These are phyloP conservation scores for Candida methanosorbosa DNA, from an alignment of 805 yeast genomes.

Conservation along the genomic window DNA sequence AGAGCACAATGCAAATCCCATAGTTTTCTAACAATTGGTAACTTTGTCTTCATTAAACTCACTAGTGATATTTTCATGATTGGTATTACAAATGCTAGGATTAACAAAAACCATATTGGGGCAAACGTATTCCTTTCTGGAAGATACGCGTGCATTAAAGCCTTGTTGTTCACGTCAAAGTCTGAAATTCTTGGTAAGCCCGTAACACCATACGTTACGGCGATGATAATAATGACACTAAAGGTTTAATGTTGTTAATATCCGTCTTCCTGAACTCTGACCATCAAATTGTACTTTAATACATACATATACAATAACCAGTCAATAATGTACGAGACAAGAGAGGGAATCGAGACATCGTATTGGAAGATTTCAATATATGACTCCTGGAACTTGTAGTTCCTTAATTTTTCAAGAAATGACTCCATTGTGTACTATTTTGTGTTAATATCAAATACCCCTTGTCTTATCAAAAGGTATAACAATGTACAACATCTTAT, in stretches of 20 bases:
- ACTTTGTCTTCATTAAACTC: conserved; percentile 10
- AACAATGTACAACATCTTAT: too few relatives aligned
- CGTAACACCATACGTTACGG: conserved; percentile 23
- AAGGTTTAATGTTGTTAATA: too few relatives aligned
- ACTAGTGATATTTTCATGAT: conserved; percentile 17
- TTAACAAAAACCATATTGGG: conserved; percentile 23
- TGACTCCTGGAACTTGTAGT: too few relatives aligned
- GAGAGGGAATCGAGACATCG: conserved; percentile 19
- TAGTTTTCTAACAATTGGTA: conserved; percentile 14
- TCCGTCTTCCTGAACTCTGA: too few relatives aligned
- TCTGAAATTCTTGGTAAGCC: conserved; percentile 31
- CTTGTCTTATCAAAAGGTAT: too few relatives aligned
- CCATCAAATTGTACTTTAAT: too few relatives aligned
- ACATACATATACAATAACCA: too few relatives aligned
- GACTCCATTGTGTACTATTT: too few relatives aligned
- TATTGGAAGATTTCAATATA: too few relatives aligned
- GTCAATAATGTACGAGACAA: conserved; percentile 22
- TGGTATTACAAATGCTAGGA: conserved; percentile 25
- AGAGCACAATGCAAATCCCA: conserved; percentile 35
- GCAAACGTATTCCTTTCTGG: conserved; percentile 25
- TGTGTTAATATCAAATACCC: too few relatives aligned
- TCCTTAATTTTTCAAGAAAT: too few relatives aligned
- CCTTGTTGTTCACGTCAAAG: conserved; percentile 27
- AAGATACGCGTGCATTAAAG: conserved; percentile 25
- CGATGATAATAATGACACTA: conserved; percentile 7